Evolutionary conservation across 106 monocot genomes (phyloP).

Genomic region (Apostasia ramifera): DNA sequence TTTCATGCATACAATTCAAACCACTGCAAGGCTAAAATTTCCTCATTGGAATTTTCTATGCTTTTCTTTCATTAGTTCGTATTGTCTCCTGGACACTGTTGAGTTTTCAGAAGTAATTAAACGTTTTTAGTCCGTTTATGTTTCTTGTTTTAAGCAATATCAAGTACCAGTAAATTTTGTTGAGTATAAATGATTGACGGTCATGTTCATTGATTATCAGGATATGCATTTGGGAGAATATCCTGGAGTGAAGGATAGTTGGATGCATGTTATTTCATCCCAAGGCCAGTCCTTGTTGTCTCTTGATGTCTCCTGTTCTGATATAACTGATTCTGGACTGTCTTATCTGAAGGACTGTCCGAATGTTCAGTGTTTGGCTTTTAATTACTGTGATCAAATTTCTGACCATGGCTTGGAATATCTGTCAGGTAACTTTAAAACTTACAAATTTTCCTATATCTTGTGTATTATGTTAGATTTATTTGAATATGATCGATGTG

Average conservation of each 20-base stretch:
- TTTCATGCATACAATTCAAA: too few species aligned
- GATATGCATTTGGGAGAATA: slow-evolving; percentile 88
- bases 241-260: slow-evolving; percentile 86
- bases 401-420: slow-evolving; percentile 52
- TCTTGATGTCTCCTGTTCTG: slow-evolving; percentile 87
- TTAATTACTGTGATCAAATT: slow-evolving; percentile 81
- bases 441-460: neutral
- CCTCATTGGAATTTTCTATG: too few species aligned
- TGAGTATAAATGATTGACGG: too few species aligned
- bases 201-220: slow-evolving; percentile 20
- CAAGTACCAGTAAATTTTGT: too few species aligned
- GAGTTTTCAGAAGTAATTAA: too few species aligned
- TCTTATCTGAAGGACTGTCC: slow-evolving; percentile 48
- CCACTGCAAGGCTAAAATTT: too few species aligned
- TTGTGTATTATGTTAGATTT: neutral
- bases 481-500: neutral
- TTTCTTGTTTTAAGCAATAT: too few species aligned
- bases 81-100: too few species aligned
- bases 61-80: too few species aligned
- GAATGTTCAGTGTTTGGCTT: slow-evolving; percentile 52
- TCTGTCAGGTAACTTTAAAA: slow-evolving; percentile 52
- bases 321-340: slow-evolving; percentile 77
- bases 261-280: slow-evolving; percentile 79
- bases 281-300: slow-evolving; percentile 87
- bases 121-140: too few species aligned